A percentile compares a stretch with the other conserved stretches of the same genome.
These are phyloP conservation scores for Aspergillus ellipticus DNA, from an alignment of 495 filamentous ascomycete genomes.

Conservation along the genomic window DNA sequence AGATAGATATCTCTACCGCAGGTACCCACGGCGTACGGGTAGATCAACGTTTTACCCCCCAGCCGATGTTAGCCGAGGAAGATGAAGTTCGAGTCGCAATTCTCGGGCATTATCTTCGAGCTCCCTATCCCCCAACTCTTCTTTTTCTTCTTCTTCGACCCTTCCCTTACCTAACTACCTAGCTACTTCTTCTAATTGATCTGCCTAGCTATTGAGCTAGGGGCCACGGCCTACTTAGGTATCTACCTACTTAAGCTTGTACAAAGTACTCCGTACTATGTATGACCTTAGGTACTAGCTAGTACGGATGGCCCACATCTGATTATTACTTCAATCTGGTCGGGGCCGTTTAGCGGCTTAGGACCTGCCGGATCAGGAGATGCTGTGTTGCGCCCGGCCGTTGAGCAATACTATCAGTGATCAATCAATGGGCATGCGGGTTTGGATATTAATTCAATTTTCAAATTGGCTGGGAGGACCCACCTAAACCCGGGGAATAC, in stretches of 20 bases:
- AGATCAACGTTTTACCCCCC: background rate
- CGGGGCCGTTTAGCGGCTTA: conserved; percentile 11
- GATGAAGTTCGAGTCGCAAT: conserved; percentile 1
- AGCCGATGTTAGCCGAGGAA: background rate
- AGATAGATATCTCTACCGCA: too few species aligned
- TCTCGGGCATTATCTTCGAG: background rate
- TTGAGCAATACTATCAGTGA: background rate
- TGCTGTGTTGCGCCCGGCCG: conserved; percentile 2
- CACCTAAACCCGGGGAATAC: conserved; percentile 10
- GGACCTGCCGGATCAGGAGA: conserved; percentile 29
- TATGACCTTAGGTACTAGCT: too few species aligned
- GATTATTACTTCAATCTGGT: background rate
- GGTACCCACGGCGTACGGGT: too few species aligned
- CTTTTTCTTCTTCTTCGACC: background rate
- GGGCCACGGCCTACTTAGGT: too few species aligned
- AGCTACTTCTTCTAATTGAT: too few species aligned
- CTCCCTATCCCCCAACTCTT: too few species aligned
- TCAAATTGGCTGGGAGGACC: background rate
- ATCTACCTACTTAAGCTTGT: too few species aligned
- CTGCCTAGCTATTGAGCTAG: too few species aligned
- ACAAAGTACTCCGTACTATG: too few species aligned
- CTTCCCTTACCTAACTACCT: too few species aligned
- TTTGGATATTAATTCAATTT: too few species aligned
- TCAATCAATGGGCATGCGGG: background rate
- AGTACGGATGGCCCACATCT: too few species aligned